Evolutionary conservation across 345 rosid genomes (phyloP), one percentile per base, ranked within the genome.

Genomic region (Ricinus communis): DNA sequence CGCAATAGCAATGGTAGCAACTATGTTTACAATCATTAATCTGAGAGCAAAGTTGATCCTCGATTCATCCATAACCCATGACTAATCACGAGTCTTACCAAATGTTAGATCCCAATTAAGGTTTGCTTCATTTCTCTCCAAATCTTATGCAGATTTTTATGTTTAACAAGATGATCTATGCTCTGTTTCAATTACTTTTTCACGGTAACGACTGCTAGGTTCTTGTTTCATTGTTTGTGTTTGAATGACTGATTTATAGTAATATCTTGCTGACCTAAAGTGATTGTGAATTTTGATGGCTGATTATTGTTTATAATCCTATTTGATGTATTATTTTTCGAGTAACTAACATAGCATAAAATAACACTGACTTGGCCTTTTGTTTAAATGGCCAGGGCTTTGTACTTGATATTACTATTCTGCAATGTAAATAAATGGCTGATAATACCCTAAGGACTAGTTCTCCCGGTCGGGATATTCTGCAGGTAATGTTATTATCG

Each of bases 371-470:
- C n/a, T n/a, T n/a, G n/a, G n/a, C n/a, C n/a, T n/a, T n/a, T n/a
- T n/a, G n/a, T n/a, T n/a, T n/a, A n/a, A n/a, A n/a, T n/a, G n/a
- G n/a, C n/a, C n/a, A n/a, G n/a, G n/a, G n/a, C n/a, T n/a, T n/a
- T n/a, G n/a, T n/a, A n/a, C n/a, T n/a, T n/a, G n/a, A n/a, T n/a
- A 43, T 43, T 43, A 43, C 43, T 43, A 12, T 43, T 43, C 43
- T 40, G 46, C 47, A 60, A 36, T 60, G 65, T 60, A 43, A 43
- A 43, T 3, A 4, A 59, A 19, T 59, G 63, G 63, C 43, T 31
- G 63, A 60, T 59, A 38, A 38, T 43, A 14, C 31, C 41, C 9
- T 5, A 21, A 58, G 62, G 62, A 58, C 31, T 58, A 60, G 65
- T 38, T 60, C 43, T 60, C 65, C 27, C 24, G 47, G 65, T 22